Evolutionary conservation across 177 flowering plant genomes (phyloP).

Genomic region (Vitis hybrid): DNA sequence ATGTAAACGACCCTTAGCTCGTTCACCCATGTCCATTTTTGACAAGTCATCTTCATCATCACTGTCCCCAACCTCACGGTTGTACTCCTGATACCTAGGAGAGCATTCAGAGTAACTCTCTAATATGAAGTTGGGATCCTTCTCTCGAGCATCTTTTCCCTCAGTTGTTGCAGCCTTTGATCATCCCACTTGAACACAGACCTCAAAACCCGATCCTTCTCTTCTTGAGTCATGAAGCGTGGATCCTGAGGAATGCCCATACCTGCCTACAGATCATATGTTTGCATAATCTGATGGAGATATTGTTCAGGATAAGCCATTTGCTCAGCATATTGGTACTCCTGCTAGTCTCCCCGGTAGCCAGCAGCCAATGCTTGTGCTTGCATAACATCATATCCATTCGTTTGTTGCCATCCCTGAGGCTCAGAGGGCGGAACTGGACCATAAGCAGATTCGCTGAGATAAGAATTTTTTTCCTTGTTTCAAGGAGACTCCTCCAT

Average conservation of each 20-base stretch:
- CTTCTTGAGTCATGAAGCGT: conserved; percentile 89
- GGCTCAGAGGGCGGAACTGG: conserved; percentile 72
- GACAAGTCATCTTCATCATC: conserved; percentile 95
- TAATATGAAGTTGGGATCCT: conserved; percentile 95
- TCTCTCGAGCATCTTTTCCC: conserved; percentile 97
- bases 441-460: conserved; percentile 82
- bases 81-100: conserved; percentile 41
- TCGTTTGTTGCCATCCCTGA: conserved; percentile 75
- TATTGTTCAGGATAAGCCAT: conserved; percentile 84
- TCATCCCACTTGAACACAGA: conserved; percentile 98
- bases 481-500: conserved; percentile 95
- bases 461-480: conserved; percentile 65
- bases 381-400: conserved; percentile 74
- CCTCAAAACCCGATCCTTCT: conserved; percentile 94
- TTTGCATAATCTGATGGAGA: conserved; percentile 55
- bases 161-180: conserved; percentile 82
- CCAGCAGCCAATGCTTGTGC: conserved; percentile 61
- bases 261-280: conserved; percentile 59
- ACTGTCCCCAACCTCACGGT: conserved; percentile 35
- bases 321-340: conserved; percentile 82
- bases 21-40: conserved; percentile 99
- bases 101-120: conserved; percentile 98
- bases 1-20: conserved; percentile 98
- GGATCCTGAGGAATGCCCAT: conserved; percentile 59
- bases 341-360: conserved; percentile 87